Evolutionary conservation across 2,329 filamentous ascomycete species (phyloP).

Genomic region (Monilinia aucupariae): DNA sequence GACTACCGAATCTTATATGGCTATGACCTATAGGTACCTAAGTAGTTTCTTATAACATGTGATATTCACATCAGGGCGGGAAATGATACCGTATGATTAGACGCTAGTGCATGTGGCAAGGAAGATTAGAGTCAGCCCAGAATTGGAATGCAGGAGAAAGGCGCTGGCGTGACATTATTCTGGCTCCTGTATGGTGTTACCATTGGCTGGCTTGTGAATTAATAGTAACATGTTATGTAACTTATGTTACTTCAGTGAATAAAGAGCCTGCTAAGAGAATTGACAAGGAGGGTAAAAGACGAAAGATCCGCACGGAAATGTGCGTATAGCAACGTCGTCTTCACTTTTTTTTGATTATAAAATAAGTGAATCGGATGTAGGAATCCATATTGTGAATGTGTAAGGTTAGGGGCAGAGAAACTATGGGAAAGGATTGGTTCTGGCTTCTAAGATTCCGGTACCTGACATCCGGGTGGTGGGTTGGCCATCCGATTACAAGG

Average conservation of each 20-base stretch:
- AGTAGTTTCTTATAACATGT: neutral
- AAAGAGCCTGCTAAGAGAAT: neutral
- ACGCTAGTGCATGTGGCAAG: slow-evolving; percentile 9
- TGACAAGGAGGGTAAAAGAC: neutral
- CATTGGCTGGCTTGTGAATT: neutral
- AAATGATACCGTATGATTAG: neutral
- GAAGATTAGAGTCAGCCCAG: slow-evolving; percentile 10
- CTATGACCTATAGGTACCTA: neutral
- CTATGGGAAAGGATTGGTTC: neutral
- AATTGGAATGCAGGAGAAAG: slow-evolving; percentile 6
- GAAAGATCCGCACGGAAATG: neutral
- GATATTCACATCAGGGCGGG: neutral
- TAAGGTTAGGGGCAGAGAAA: neutral
- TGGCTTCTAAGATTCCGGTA: neutral
- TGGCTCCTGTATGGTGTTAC: neutral
- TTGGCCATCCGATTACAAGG: neutral
- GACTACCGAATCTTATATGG: slow-evolving; percentile 12
- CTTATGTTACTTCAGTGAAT: neutral
- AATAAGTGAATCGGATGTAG: neutral
- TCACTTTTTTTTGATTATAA: too few relatives aligned
- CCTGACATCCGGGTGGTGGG: neutral
- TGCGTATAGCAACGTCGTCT: neutral
- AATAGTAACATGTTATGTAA: neutral
- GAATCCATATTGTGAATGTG: neutral
- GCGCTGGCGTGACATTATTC: neutral